Base-by-base conservation (phyloP, 1,284 basidiomycete genomes). In the Puccinia novopanici region DNA sequence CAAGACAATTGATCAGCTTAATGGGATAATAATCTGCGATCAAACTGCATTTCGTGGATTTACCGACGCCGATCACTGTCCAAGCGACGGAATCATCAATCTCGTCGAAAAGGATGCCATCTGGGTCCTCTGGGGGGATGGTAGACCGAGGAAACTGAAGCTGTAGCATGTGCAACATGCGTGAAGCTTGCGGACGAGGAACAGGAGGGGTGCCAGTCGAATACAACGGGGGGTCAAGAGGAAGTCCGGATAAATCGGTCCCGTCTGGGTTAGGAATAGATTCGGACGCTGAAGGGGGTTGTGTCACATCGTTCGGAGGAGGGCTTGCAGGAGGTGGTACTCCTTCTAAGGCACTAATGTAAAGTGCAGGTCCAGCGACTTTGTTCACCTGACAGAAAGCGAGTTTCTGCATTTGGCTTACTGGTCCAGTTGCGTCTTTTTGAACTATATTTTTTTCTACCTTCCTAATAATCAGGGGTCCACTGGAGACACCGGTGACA, bases 391-490 rank as follows among this genome's bases (percentile, higher is more conserved):
- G 89, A 85, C 95, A 92, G 67, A 98, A 88, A 0, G 94, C 95
- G 81, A 98, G 92, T 87, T 96, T 94, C 87, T 98, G 95, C 90
- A 98, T 93, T 86, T 97, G 95, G 84, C 93, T 95, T 79, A 98
- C 93, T 30, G 94, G 94, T 1, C 93, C 93, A 27, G 92, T 92
- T 82, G 92, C 92, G 34, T 89, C 87, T 12, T 91, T 91, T 68
- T 93, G 82, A 19, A 87, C 92, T 81, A 91, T 89, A 42, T 93
- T 93, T 85, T 94, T 94, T 85, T 96, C 95, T 19, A 98, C 93
- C 86, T 95, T 95, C 82, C 94, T 92, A 75, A 98, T 92, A 82
- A 94, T 88, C 52, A 97, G 88, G 0, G 93, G 91, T 24, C 93
- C 91, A 0, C 93, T 94, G 4, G 91, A 90, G 72, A 92, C 91